Base-by-base conservation (phyloP, 345 rosid species). In the Anastatica hierochuntica region DNA sequence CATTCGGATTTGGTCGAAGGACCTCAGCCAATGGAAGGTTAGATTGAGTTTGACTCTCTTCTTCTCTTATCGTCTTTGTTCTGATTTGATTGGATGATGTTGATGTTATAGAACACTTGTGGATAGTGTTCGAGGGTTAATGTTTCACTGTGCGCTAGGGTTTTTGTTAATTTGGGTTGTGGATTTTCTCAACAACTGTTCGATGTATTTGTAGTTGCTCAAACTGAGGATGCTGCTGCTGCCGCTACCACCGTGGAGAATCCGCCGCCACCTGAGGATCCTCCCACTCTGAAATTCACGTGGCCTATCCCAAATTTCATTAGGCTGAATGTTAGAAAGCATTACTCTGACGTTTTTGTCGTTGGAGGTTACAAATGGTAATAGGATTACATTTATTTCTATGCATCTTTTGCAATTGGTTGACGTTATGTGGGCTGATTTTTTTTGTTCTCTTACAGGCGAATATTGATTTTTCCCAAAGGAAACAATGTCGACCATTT, bases 401-500 rank as follows among this genome's bases (percentile, higher is more conserved):
- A 41, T 33, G 42, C 26, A 12, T 20, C 12, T 20, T 23, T 21
- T 35, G 30, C n/a, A n/a, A 44, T 9, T 31, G 36, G 36, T 20
- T 30, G 47, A 69, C 50, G 17, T 18, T 16, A 7, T 42, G 26
- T 57, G 48, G n/a, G 34, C 72, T 64, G 42, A 18, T 29, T 43
- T 58, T 35, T 44, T 16, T 27, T 40, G 51, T 35, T 44, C 26
- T 27, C 15, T 19, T 46, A 57, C 76, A 92, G 95, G 98, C 77
- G 95, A 63, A 60, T 88, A 62, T 79, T 90, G 58, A 78, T 78
- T 42, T 92, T 92, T 31, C 96, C 98, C 2, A 87, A 83, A 59
- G 98, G 98, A 60, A 92, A 92, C 81, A 88, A 92, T 70, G 95
- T 79, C 55, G 98, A 87, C 64, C 83, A 92, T 73, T 59, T 92